Conservation (phyloP, 2,329 filamentous ascomycete genomes). For the Emergomyces africanus region DNA sequence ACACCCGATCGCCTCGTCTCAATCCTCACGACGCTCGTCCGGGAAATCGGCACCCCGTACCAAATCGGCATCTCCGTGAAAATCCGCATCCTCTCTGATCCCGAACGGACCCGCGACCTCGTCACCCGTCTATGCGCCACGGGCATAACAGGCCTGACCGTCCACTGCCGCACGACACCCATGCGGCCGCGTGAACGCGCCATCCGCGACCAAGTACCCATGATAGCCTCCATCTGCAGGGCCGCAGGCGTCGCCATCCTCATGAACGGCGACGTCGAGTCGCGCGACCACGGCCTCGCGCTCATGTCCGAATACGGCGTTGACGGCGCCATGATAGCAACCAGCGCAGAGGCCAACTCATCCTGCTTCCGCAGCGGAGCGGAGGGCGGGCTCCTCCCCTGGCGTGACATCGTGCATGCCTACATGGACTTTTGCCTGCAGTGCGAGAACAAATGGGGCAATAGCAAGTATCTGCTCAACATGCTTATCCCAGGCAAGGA, state of each 20-base stretch:
- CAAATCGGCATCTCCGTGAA: conserved; percentile 95
- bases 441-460: conserved; percentile 75
- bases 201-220: conserved; percentile 70
- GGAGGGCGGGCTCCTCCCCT: conserved; percentile 58
- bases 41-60: conserved; percentile 60
- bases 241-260: conserved; percentile 81
- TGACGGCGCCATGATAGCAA: conserved; percentile 96
- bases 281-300: conserved; percentile 55
- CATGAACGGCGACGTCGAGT: conserved; percentile 87
- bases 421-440: conserved; percentile 64
- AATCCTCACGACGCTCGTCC: conserved; percentile 73
- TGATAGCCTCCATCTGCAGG: conserved; percentile 69
- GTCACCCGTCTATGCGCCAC: conserved; percentile 70
- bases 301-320: conserved; percentile 70
- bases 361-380: conserved; percentile 64
- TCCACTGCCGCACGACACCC: conserved; percentile 91
- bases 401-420: conserved; percentile 63
- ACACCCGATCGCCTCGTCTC: conserved; percentile 72
- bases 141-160: conserved; percentile 80
- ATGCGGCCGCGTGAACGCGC: conserved; percentile 88
- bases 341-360: conserved; percentile 78
- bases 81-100: conserved; percentile 72
- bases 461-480: conserved; percentile 81
- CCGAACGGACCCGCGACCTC: conserved; percentile 61
- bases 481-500: conserved; percentile 78